Percentiles rank a stretch among this genome's conserved stretches.
Evolutionary conservation across 2,329 filamentous ascomycete genomes (phyloP).

Genomic region (Raffaelea ambrosiae): DNA sequence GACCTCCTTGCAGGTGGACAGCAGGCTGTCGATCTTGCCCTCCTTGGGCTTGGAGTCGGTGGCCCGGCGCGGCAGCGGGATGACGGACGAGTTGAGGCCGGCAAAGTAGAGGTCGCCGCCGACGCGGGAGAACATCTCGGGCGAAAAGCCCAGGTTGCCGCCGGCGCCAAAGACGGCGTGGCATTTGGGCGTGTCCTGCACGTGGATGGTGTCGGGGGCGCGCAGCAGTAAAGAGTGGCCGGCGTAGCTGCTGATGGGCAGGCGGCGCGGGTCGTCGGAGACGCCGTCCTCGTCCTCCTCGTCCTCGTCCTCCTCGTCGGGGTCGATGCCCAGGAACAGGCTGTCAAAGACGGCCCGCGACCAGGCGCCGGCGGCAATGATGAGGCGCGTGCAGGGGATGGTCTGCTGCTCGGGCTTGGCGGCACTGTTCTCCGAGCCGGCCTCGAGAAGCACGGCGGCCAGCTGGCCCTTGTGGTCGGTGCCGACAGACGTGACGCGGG

Average conservation of each 20-base stretch:
- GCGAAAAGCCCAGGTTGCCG: conserved; percentile 45
- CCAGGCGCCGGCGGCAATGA: conserved; percentile 66
- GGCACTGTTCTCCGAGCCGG: conserved; percentile 16
- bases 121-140: conserved; percentile 61
- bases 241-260: neutral
- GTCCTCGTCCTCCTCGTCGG: conserved; percentile 35
- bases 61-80: conserved; percentile 51
- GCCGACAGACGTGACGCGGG: conserved; percentile 42
- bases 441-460: conserved; percentile 39
- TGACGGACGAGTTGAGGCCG: conserved; percentile 54
- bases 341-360: conserved; percentile 54
- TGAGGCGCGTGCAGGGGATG: conserved; percentile 54
- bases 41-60: conserved; percentile 38
- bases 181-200: conserved; percentile 28
- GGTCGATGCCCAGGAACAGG: conserved; percentile 39
- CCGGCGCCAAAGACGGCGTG: conserved; percentile 63
- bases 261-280: conserved; percentile 21
- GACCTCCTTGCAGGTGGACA: conserved; percentile 37
- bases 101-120: conserved; percentile 65
- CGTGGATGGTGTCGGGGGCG: neutral
- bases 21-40: conserved; percentile 39
- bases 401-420: conserved; percentile 34
- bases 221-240: neutral
- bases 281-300: conserved; percentile 54
- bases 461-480: conserved; percentile 42